Evolutionary conservation across 139 green algal species (phyloP), one percentile per base, ranked within the genome.

Genomic region (Chlorokybus atmophyticus): DNA sequence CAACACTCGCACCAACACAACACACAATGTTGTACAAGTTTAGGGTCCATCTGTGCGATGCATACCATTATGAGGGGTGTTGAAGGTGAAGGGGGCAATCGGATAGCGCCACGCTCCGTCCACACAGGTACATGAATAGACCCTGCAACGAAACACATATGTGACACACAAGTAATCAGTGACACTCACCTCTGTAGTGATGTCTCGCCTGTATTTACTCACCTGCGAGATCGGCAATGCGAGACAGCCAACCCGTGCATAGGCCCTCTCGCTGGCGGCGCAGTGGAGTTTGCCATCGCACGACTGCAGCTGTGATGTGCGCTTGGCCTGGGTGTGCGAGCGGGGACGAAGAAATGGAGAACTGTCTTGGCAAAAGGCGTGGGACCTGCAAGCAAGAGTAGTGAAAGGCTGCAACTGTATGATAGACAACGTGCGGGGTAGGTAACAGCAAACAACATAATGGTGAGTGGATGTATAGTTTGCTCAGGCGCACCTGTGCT

Each of bases 231-330:
- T n/a, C n/a, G n/a, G n/a, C n/a, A n/a, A 52, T n/a, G 6, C 10
- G 10, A 8, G 42, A 52, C 6, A 97, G 70, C 79, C 80, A 91
- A 3, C 59, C 60, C 17, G 82, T 88, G 68, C 83, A 90, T 47
- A 98, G 71, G 3, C 90, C 90, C 2, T 31, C 14, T 38, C 55
- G 60, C 17, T n/a, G 24, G 1, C 66, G 64, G 41, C 75, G 71
- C 51, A 55, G 47, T 1, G 59, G 68, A 38, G 72, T 76, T 17
- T 32, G 30, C 70, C 73, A 87, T 2, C 83, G 44, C 27, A 95
- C 87, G 1, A 94, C 71, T 0, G 90, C 87, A n/a, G 84, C 78
- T 0, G 79, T 80, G 4, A 97, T 41, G 55, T 93, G 76, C 4
- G 64, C 73, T 3, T 60, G 38, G 5, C 44, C 19, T 0, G 73